These are phyloP conservation scores for Tolypocladium album DNA, from an alignment of 2,329 filamentous ascomycete genomes.

Conservation along the genomic window DNA sequence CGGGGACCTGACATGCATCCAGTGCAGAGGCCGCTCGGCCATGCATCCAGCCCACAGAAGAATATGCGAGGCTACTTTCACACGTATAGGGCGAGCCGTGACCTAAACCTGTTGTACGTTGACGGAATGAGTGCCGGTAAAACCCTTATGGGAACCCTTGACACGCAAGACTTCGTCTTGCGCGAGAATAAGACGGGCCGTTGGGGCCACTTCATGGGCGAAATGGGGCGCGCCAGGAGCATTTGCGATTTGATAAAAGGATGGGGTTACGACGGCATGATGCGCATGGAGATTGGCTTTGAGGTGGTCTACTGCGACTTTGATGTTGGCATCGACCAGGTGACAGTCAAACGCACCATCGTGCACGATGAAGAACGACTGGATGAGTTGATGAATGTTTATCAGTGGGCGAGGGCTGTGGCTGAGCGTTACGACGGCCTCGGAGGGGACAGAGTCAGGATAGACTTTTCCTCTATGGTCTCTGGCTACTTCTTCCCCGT, in stretches of 20 bases:
- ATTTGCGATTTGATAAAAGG: slow-evolving; percentile 43
- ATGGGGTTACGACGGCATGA: slow-evolving; percentile 53
- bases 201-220: slow-evolving; percentile 17
- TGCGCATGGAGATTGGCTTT: slow-evolving; percentile 61
- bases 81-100: slow-evolving; percentile 48
- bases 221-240: slow-evolving; percentile 38
- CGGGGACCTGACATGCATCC: not conserved
- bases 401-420: slow-evolving; percentile 29
- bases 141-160: slow-evolving; percentile 52
- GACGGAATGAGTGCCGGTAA: slow-evolving; percentile 64
- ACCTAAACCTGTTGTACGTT: slow-evolving; percentile 53
- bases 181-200: slow-evolving; percentile 24
- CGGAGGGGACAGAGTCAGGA: slow-evolving; percentile 22
- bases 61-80: slow-evolving; percentile 48
- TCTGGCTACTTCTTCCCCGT: slow-evolving; percentile 39
- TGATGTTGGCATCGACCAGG: slow-evolving; percentile 24
- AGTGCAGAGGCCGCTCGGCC: not conserved
- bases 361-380: not conserved
- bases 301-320: slow-evolving; percentile 63
- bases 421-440: slow-evolving; percentile 35
- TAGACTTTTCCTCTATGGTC: slow-evolving; percentile 41
- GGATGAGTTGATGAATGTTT: slow-evolving; percentile 15
- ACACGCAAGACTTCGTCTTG: slow-evolving; percentile 55
- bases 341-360: slow-evolving; percentile 10
- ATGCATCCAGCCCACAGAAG: not conserved